These are phyloP conservation scores for Chrysosporium keratinophilum DNA, from an alignment of 2,329 filamentous ascomycete genomes.

Conservation along the genomic window DNA sequence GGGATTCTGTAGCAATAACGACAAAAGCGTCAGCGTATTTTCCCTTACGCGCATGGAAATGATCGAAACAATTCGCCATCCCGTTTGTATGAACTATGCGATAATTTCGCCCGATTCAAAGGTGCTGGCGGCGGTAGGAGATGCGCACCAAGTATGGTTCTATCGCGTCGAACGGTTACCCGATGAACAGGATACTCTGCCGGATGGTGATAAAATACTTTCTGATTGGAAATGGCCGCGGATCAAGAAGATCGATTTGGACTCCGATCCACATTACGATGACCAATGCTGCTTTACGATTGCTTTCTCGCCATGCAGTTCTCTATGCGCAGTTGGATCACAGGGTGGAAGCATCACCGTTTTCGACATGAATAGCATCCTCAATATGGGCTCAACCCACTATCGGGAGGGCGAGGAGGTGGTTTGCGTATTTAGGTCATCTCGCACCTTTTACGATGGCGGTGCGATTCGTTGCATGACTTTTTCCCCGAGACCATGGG, in stretches of 20 bases:
- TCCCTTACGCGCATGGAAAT: conserved; percentile 58
- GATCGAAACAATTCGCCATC: conserved; percentile 61
- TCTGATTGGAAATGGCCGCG: conserved; percentile 35
- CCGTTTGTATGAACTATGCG: conserved; percentile 84
- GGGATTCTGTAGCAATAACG: conserved; percentile 67
- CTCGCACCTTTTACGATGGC: conserved; percentile 55
- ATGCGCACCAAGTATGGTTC: conserved; percentile 77
- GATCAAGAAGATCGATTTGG: conserved; percentile 31
- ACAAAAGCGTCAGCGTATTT: conserved; percentile 77
- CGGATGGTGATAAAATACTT: conserved; percentile 27
- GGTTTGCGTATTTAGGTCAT: conserved; percentile 66
- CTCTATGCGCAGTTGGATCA: conserved; percentile 41
- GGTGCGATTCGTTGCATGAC: conserved; percentile 85
- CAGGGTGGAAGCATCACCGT: conserved; percentile 41
- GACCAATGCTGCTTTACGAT: conserved; percentile 41
- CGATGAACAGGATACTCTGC: conserved; percentile 26
- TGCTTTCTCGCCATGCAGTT: conserved; percentile 41
- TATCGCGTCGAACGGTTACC: conserved; percentile 38
- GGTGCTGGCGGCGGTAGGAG: conserved; percentile 71
- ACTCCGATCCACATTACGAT: conserved; percentile 32
- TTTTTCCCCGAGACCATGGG: conserved; percentile 81
- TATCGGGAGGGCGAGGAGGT: conserved; percentile 49
- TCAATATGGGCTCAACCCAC: conserved; percentile 25
- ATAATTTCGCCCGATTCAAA: conserved; percentile 84
- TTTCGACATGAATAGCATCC: conserved; percentile 32